Base-by-base conservation (phyloP, 2,329 filamentous ascomycete genomes). In the Fusarium sarcochroum region DNA sequence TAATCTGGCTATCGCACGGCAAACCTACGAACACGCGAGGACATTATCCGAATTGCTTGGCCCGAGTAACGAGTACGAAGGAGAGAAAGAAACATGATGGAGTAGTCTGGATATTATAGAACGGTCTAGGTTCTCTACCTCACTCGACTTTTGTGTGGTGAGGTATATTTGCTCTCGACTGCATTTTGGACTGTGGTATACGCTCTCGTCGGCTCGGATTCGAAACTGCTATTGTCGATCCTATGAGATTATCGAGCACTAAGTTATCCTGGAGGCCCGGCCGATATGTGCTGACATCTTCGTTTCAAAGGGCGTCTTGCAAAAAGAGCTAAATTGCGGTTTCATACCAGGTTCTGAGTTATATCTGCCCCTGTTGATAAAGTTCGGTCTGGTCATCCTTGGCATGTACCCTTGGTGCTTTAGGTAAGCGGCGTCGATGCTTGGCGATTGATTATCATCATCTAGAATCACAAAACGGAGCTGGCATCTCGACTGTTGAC, bases 371-470 rank as follows among this genome's bases (percentile, higher is more conserved):
- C 38, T 27, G 21, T 30, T 13, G 8, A 57, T 35, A 7, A 47
- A 27, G 50, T 20, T 27, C 17, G 11, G 20, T 14, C 23, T 21
- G 18, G 17, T 20, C 13, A 51, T 59, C 18, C 35, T 52, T 59
- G 50, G 21, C 20, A 40, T 38, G 45, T 30, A 52, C 59, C 59
- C 46, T 47, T 34, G 50, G 44, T 47, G 13, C n/a, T 27, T 52
- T 64, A 59, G 37, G 35, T 63, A 30, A 59, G 52, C 52, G 21
- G 21, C 17, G 30, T 34, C 18, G 25, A 48, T 21, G 49, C 40
- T 44, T 64, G 60, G 32, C 41, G 40, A 63, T 30, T 21, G 41
- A 42, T 34, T 40, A 40, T 40, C n/a, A 18, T 20, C 20, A 20
- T 30, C n/a, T 18, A 40, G n/a, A 21, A 20, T 18, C 37, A 20